Conservation (phyloP, 805 yeast species). For the Lachancea quebecensis region DNA sequence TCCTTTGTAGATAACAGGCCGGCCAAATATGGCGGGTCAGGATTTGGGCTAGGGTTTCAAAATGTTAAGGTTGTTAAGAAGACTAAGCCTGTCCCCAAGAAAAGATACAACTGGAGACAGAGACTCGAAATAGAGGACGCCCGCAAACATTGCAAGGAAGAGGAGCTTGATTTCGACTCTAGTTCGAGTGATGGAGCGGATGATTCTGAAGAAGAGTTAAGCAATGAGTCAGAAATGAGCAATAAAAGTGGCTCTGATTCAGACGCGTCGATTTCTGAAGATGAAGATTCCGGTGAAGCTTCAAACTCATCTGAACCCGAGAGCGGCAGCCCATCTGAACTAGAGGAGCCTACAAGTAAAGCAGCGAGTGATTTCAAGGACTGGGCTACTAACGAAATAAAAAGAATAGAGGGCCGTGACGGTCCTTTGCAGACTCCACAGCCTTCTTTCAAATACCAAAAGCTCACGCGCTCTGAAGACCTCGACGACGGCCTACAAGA, state of each 20-base stretch:
- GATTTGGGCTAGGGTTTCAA: constrained; percentile 64
- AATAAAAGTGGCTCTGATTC: background rate
- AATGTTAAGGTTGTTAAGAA: constrained; percentile 45
- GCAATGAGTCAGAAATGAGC: background rate
- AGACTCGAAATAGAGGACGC: constrained; percentile 42
- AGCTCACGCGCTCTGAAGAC: constrained; percentile 62
- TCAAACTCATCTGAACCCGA: constrained; percentile 21
- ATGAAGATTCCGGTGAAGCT: constrained; percentile 29
- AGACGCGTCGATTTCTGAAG: constrained; percentile 8
- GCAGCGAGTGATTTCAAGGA: constrained; percentile 63
- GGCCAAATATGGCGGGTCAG: constrained; percentile 48
- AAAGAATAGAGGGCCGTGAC: constrained; percentile 55
- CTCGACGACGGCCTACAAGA: constrained; percentile 61
- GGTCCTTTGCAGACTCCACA: constrained; percentile 47
- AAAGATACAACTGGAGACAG: constrained; percentile 70
- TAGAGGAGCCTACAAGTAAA: constrained; percentile 25
- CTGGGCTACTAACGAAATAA: constrained; percentile 79
- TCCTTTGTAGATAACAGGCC: constrained; percentile 71
- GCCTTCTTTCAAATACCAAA: constrained; percentile 44
- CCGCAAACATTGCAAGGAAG: constrained; percentile 43
- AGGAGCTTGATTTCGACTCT: constrained; percentile 52
- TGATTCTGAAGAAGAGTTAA: constrained; percentile 19
- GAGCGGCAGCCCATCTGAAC: constrained; percentile 11
- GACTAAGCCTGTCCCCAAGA: constrained; percentile 31
- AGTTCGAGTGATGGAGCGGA: constrained; percentile 13